Conservation (phyloP, 1,139 yeast species). For the Sporopachydermia cereana region DNA sequence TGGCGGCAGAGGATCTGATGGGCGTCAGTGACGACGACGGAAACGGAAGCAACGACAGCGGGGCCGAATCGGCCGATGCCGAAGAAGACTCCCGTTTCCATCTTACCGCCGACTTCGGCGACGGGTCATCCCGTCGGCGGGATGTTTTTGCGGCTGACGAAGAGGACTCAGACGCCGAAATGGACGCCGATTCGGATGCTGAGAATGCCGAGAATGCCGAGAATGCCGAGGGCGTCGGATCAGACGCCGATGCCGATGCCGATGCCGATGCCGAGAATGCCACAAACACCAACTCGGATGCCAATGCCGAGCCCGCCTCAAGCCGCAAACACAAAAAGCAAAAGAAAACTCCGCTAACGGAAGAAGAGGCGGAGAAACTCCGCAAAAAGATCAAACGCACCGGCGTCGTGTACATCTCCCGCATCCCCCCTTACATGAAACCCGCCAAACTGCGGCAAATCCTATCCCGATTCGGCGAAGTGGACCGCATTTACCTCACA, state of each 20-base stretch:
- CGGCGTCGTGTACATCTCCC: constrained; percentile 85
- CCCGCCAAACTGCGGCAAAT: constrained; percentile 83
- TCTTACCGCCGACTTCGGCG: neutral
- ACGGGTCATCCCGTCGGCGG: no score
- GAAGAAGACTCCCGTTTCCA: neutral
- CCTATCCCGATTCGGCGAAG: constrained; percentile 67
- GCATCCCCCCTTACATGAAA: constrained; percentile 94
- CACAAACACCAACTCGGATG: neutral
- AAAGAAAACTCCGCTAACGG: constrained; percentile 25
- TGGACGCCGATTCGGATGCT: neutral
- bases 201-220: neutral
- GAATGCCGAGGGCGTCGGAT: neutral
- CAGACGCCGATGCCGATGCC: neutral
- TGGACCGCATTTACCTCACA: constrained; percentile 74
- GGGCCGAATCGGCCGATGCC: neutral
- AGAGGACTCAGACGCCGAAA: neutral
- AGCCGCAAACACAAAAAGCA: constrained; percentile 21
- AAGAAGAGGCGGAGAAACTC: constrained; percentile 44
- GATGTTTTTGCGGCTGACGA: no score
- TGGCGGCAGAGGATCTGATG: neutral
- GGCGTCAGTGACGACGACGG: neutral
- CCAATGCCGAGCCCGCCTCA: neutral
- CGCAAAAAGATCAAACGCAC: constrained; percentile 53
- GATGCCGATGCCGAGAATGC: neutral
- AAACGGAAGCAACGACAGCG: neutral